A percentile compares a stretch with the other conserved stretches of the same genome.
Conservation (phyloP, 208 protist genomes). For the Leishmania tropica region DNA sequence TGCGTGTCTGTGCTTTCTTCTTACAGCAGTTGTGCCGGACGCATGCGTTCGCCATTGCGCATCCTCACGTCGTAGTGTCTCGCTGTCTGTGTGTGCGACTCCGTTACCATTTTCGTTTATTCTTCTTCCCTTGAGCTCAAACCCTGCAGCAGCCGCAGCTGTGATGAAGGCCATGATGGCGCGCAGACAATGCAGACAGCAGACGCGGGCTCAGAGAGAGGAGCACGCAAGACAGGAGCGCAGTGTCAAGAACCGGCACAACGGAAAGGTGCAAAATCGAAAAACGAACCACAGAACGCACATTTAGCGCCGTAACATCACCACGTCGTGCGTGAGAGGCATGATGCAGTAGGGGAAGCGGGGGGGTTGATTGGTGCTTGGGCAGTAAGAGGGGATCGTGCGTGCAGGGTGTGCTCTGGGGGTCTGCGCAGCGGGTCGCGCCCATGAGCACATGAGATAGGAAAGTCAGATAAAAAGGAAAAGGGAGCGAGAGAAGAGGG, state of each 20-base stretch:
- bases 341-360: too few species aligned
- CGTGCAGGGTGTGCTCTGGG: neutral
- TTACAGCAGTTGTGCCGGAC: neutral
- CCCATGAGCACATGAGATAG: neutral
- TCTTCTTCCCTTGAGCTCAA: neutral
- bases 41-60: neutral
- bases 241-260: neutral
- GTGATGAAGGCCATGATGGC: neutral
- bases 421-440: neutral
- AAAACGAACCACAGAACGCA: neutral
- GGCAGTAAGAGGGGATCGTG: neutral
- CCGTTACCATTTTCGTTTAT: neutral
- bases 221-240: neutral
- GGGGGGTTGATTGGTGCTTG: neutral
- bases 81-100: neutral
- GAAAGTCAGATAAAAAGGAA: constrained; percentile 7
- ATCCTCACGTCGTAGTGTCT: neutral
- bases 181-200: neutral
- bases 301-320: neutral
- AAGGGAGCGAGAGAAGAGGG: neutral
- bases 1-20: neutral
- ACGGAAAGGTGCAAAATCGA: too few species aligned
- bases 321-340: neutral
- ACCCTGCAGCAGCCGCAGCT: neutral
- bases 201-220: neutral